Base-by-base conservation (phyloP, 208 protist species). In the Trypanosoma vivax region DNA sequence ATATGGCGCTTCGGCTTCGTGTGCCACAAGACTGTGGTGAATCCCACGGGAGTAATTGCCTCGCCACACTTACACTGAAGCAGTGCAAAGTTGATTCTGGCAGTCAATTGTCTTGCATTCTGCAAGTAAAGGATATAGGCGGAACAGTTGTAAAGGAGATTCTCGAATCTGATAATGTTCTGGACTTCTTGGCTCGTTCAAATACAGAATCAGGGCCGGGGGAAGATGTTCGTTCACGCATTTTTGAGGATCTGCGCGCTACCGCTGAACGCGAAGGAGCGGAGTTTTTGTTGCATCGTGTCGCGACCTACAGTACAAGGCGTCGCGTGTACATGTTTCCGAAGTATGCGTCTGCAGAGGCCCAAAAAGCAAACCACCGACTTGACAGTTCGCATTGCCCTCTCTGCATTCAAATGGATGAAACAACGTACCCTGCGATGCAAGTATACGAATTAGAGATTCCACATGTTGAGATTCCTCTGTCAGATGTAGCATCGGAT, bases 401-500 rank as follows among this genome's bases (percentile, higher is more conserved):
- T 5, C 50, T 79, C 34, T 37, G 10, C 13, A 51, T 86, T 39
- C 70, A 59, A 18, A 33, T 86, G 19, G 78, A 86, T 46, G 51
- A 67, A 19, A 86, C 78, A 16, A n/a, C 68, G 2, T 86, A 72
- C 40, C 78, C 73, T 1, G 81, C 79, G 40, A 66, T 69, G 4
- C 64, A 75, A 30, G 75, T 69, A 11, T 92, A 83, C 48, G 84
- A 92, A 50, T 31, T 92, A 28, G 80, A 92, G 60, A 62, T 86
- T n/a, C 70, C 72, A 5, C 54, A 70, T 30, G 64, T 80, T 45
- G 24, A 38, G 9, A 60, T 60, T 30, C 62, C 62, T 0, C 42
- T 78, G 6, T 56, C 72, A 14, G 85, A 93, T 29, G 67, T 88
- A 21, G 27, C 50, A 5, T 45, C 41, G 23, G 75, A 88, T 16